Percentiles rank a stretch among this genome's conserved stretches.
Evolutionary conservation across 108 stramenopile species (phyloP).

Genomic region (Cyclotella baltica): DNA sequence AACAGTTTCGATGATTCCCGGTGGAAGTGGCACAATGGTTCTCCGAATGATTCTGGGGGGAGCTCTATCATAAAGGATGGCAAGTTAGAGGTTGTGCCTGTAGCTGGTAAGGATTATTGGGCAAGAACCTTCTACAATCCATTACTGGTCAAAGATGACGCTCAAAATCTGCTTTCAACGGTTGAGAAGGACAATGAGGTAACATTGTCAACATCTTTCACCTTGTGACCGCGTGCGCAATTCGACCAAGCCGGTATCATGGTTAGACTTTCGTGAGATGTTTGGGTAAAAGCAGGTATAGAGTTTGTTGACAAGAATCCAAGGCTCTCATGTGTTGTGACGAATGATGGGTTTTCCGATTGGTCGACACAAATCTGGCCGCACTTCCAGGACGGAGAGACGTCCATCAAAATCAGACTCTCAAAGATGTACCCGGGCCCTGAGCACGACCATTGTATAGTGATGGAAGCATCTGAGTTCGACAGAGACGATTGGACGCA

Average conservation of each 20-base stretch:
- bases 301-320: conserved; percentile 51
- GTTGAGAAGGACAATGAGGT: conserved; percentile 11
- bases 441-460: not conserved
- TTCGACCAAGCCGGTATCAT: conserved; percentile 66
- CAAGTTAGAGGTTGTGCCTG: conserved; percentile 47
- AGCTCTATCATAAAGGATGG: conserved; percentile 31
- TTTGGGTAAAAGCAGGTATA: conserved; percentile 63
- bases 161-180: conserved; percentile 22
- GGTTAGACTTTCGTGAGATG: conserved; percentile 37
- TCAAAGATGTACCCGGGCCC: not conserved
- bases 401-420: conserved; percentile 4
- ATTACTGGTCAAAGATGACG: conserved; percentile 69
- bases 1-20: not conserved
- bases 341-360: conserved; percentile 57
- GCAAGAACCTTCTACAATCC: conserved; percentile 79
- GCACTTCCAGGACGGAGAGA: not conserved
- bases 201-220: conserved; percentile 42
- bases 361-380: conserved; percentile 57
- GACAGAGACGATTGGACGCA: not conserved
- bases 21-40: conserved; percentile 11
- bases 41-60: conserved; percentile 10
- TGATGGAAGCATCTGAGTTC: not conserved
- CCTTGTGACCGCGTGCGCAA: conserved; percentile 42
- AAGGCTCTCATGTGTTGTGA: conserved; percentile 64
- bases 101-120: conserved; percentile 72